These are phyloP conservation scores for Neopestalotiopsis sp. DNA, from an alignment of 2,329 filamentous ascomycete species.

Conservation along the genomic window DNA sequence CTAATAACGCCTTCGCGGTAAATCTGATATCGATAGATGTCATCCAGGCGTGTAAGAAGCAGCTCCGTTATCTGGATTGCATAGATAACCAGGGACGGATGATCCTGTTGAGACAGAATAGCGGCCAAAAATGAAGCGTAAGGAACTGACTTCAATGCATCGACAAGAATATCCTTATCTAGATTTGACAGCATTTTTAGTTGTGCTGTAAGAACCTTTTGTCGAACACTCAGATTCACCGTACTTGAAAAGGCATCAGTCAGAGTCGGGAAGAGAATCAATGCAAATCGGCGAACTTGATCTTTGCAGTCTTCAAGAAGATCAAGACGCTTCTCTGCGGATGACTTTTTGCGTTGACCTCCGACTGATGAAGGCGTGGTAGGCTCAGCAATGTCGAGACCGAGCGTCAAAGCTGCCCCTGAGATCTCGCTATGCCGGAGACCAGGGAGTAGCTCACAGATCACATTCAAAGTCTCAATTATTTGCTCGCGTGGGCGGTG, in stretches of 20 bases:
- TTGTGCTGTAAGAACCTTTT: conserved; percentile 95
- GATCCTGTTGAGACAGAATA: conserved; percentile 94
- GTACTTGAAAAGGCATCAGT: conserved; percentile 98
- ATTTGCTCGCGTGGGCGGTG: conserved; percentile 95
- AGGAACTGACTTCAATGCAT: conserved; percentile 84
- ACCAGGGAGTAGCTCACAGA: conserved; percentile 89
- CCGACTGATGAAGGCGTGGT: conserved; percentile 43
- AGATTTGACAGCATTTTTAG: conserved; percentile 97
- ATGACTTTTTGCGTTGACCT: conserved; percentile 55
- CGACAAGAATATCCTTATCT: conserved; percentile 82
- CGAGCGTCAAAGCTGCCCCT: conserved; percentile 31
- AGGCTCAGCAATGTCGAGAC: conserved; percentile 43
- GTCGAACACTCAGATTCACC: conserved; percentile 90
- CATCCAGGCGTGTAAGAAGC: conserved; percentile 80
- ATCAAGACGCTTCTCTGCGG: conserved; percentile 82
- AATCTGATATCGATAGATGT: conserved; percentile 93
- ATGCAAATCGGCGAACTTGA: conserved; percentile 88
- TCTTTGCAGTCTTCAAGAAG: conserved; percentile 81
- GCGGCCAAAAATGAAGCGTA: conserved; percentile 96
- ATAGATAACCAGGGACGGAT: conserved; percentile 82
- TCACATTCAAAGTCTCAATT: conserved; percentile 95
- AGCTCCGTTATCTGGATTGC: conserved; percentile 90
- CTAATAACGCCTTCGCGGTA: conserved; percentile 95
- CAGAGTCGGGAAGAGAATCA: conserved; percentile 91
- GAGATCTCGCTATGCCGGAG: conserved; percentile 62